phyloP scores from a whole-genome alignment of 2,329 filamentous ascomycete species.

The Alternaria hordeiaustralica region DNA sequence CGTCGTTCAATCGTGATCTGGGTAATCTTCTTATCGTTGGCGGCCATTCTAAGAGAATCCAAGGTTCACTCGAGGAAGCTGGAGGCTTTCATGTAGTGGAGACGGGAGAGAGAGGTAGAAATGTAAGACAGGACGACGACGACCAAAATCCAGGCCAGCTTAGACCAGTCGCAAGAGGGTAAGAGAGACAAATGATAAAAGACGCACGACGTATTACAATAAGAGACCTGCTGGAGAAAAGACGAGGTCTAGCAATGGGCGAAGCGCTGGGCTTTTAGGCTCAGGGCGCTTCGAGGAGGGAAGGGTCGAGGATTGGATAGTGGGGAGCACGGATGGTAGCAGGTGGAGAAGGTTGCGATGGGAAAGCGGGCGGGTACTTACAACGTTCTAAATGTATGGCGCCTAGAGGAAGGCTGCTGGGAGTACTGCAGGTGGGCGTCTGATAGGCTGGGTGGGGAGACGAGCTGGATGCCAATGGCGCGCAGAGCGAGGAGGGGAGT shows the following conservation, averaged over 20 bases:
- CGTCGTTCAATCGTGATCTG: slow-evolving; percentile 52
- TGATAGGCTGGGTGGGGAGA: slow-evolving; percentile 45
- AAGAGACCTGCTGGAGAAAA: slow-evolving; percentile 52
- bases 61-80: slow-evolving; percentile 37
- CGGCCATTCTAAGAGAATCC: slow-evolving; percentile 53
- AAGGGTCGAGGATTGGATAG: slow-evolving; percentile 36
- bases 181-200: slow-evolving; percentile 35
- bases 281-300: slow-evolving; percentile 46
- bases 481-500: slow-evolving; percentile 32
- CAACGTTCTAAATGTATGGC: slow-evolving; percentile 48
- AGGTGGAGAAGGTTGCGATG: slow-evolving; percentile 42
- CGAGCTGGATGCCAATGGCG: slow-evolving; percentile 41
- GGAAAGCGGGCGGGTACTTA: slow-evolving; percentile 50
- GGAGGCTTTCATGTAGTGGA: slow-evolving; percentile 43
- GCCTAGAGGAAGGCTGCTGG: slow-evolving; percentile 40
- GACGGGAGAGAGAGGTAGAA: slow-evolving; percentile 17
- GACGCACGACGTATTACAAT: slow-evolving; percentile 49
- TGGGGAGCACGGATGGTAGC: slow-evolving; percentile 35
- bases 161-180: slow-evolving; percentile 42
- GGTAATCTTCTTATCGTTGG: slow-evolving; percentile 53
- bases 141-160: slow-evolving; percentile 50
- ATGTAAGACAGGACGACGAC: slow-evolving; percentile 40
- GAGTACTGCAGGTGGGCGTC: slow-evolving; percentile 36
- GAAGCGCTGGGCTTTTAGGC: slow-evolving; percentile 51
- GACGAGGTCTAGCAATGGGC: slow-evolving; percentile 40